These are phyloP conservation scores for Tillandsia fasciculata DNA, from an alignment of 176 grass and related monocot species.

Conservation along the genomic window DNA sequence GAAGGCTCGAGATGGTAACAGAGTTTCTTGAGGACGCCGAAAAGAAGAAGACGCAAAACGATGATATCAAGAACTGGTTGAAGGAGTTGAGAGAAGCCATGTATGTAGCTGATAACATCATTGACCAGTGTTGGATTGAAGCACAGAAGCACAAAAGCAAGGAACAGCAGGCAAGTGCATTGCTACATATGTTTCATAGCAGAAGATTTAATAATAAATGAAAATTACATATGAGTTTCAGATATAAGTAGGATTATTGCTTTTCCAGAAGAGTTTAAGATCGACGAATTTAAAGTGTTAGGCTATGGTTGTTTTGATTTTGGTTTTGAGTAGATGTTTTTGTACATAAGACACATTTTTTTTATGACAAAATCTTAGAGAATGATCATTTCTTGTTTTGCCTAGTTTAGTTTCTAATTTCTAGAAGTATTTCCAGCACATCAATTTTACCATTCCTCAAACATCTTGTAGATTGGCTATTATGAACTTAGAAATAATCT, in stretches of 20 bases:
- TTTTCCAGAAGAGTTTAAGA: too few relatives aligned
- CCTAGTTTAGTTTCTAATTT: too few relatives aligned
- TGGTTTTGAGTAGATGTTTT: too few relatives aligned
- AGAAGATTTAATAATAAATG: too few relatives aligned
- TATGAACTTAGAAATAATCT: not conserved
- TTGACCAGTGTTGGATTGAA: conserved; percentile 3
- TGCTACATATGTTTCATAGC: not conserved
- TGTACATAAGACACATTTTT: too few relatives aligned
- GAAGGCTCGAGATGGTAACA: not conserved
- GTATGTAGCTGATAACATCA: conserved; percentile 9
- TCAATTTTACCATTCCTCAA: not conserved
- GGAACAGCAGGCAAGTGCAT: not conserved
- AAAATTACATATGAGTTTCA: too few relatives aligned
- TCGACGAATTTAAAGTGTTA: too few relatives aligned
- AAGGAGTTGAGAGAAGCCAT: conserved; percentile 13
- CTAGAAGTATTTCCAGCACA: not conserved
- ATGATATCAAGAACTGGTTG: conserved; percentile 5
- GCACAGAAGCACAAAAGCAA: conserved; percentile 3
- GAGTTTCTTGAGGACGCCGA: conserved; percentile 14
- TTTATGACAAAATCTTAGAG: too few relatives aligned
- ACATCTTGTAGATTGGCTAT: not conserved
- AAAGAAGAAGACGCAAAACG: conserved; percentile 3
- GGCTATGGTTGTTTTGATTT: too few relatives aligned
- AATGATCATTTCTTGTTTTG: too few relatives aligned
- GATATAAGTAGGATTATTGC: too few relatives aligned